These are phyloP conservation scores for Entoloma clypeatum DNA, from an alignment of 1,284 basidiomycete genomes.

Conservation along the genomic window DNA sequence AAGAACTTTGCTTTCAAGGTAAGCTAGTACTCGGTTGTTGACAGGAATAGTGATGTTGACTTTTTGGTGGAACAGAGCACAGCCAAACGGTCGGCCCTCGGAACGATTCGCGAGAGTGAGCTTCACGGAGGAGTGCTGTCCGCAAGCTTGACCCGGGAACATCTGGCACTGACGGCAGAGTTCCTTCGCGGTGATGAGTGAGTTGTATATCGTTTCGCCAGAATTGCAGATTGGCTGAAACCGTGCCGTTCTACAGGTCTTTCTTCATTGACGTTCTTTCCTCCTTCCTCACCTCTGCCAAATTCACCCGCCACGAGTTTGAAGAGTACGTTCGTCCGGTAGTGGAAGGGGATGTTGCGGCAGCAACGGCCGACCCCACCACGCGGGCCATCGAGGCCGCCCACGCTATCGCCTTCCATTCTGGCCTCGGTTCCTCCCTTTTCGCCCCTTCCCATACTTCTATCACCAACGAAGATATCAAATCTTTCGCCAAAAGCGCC, in stretches of 20 bases:
- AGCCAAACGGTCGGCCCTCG: slow-evolving; percentile 81
- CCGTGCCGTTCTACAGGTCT: slow-evolving; percentile 42
- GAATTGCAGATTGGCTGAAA: not conserved
- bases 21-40: slow-evolving; percentile 20
- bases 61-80: slow-evolving; percentile 58
- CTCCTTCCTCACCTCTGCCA: slow-evolving; percentile 77
- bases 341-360: slow-evolving; percentile 65
- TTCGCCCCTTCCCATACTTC: slow-evolving; percentile 71
- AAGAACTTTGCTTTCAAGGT: slow-evolving; percentile 99
- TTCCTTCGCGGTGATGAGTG: slow-evolving; percentile 97
- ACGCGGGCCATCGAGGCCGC: slow-evolving; percentile 77
- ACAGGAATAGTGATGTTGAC: not conserved
- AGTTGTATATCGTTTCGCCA: slow-evolving; percentile 37
- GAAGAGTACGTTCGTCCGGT: slow-evolving; percentile 81
- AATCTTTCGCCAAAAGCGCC: slow-evolving; percentile 65
- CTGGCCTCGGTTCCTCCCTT: slow-evolving; percentile 84
- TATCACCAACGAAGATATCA: slow-evolving; percentile 67
- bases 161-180: slow-evolving; percentile 90
- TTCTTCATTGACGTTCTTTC: slow-evolving; percentile 88
- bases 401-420: slow-evolving; percentile 87
- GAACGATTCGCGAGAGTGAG: slow-evolving; percentile 90
- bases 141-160: slow-evolving; percentile 82
- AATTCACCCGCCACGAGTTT: slow-evolving; percentile 84
- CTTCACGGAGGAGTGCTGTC: slow-evolving; percentile 93
- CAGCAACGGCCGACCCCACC: slow-evolving; percentile 60